Evolutionary conservation across 73 alveolate species (phyloP).

Genomic region (Breviolum minutum): DNA sequence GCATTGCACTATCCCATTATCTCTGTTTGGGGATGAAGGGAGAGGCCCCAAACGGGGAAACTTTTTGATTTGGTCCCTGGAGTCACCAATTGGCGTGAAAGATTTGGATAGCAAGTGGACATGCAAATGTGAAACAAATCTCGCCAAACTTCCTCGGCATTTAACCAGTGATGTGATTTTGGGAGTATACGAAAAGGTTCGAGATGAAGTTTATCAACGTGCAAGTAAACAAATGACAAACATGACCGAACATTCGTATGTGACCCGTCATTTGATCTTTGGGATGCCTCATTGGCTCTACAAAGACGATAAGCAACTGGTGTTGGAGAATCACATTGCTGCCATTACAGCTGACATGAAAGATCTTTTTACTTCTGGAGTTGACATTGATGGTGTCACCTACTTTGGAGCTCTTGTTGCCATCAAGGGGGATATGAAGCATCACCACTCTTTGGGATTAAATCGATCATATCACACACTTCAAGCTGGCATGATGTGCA

Average conservation of each 20-base stretch:
- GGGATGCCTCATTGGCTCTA: background rate
- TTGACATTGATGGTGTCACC: background rate
- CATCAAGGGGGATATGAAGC: background rate
- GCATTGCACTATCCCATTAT: background rate
- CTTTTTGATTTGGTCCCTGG: background rate
- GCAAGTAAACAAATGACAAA: constrained; percentile 11
- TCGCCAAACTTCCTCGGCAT: background rate
- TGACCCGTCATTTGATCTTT: background rate
- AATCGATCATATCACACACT: background rate
- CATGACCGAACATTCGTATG: background rate
- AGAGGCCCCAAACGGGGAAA: constrained; percentile 29
- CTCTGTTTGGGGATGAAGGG: constrained; percentile 11
- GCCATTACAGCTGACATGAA: background rate
- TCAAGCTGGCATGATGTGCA: background rate
- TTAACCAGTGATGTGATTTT: background rate
- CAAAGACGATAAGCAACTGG: background rate
- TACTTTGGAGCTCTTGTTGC: background rate
- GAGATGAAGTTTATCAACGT: background rate
- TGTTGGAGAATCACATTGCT: background rate
- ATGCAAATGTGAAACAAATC: background rate
- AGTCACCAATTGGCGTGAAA: background rate
- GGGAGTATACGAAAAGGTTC: background rate
- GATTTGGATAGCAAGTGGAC: background rate
- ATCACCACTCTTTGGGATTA: background rate
- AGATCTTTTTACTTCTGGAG: background rate